Base-by-base conservation (phyloP, 305 asterid genomes). In the Lippia alba region DNA sequence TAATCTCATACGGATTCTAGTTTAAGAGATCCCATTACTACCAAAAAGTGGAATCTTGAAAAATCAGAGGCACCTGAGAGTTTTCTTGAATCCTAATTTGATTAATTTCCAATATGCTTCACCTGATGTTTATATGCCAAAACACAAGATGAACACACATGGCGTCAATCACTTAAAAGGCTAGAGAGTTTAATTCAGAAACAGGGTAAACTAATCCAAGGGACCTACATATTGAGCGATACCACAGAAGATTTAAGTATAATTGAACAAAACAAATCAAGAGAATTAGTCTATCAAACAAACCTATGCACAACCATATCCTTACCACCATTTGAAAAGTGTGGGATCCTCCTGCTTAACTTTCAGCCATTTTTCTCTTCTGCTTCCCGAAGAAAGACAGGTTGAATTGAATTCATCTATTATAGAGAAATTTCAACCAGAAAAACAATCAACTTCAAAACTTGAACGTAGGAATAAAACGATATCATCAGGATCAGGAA, bases 331-430 rank as follows among this genome's bases (percentile, higher is more conserved):
- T 78, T 75, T 74, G 79, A 74, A 72, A 71, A 68, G 87, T 66
- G 80, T 64, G 89, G 77, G 79, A 81, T 82, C 83, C 57, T 82
- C 83, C 79, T 78, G 83, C 82, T 84, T 70, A 89, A 79, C 84
- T 84, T 79, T 80, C 89, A 81, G 81, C 91, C 83, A 32, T 86
- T 75, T 82, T 61, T 79, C 85, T 79, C 87, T 80, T 83, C 88
- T 73, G 88, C 93, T 80, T 84, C 92, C 94, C 84, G 64, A 81
- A 83, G 78, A 89, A 79, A 76, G 84, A 76, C 80, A 78, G 70
- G 86, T 79, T 16, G 89, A 78, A 82, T 65, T 76, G 86, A 86
- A 80, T 79, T 73, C 76, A 86, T 86, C 91, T 84, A 91, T 85
- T 80, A 81, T 73, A 79, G 67, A 82, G 75, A 80, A 87, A 76